Base-by-base conservation (phyloP, 768 basidiomycete species). In the Cyathus striatus region DNA sequence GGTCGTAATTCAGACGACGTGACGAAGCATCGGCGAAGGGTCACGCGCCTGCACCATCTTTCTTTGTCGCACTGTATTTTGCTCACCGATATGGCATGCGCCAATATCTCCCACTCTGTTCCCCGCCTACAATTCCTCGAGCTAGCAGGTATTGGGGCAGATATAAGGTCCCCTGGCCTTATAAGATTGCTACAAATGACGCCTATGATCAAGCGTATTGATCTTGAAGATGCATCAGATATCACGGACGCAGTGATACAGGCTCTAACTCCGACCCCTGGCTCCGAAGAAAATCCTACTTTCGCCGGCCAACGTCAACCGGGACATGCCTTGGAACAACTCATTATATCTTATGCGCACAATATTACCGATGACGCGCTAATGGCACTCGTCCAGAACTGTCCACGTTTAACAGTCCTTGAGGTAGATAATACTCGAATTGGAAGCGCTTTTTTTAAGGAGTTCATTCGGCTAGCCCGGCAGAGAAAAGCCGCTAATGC, bases 371-470 rank as follows among this genome's bases (percentile, higher is more conserved):
- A 86, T 50, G 75, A 76, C 2, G 85, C 76, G 2, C 64, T 95
- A 39, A 61, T 75, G 7, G 57, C 66, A 16, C 76, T 95, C 53
- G 76, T 92, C 24, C 73, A 69, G 14, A 65, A 66, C 14, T 94
- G 90, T 57, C 47, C 71, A 16, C 71, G 65, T 22, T 70, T 95
- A 34, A 72, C 64, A 5, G 70, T 77, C 6, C 70, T 96, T 38
- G 90, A 93, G 54, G 80, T 78, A 0, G 93, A 95, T 56, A 81
- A 80, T 48, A 93, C 91, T 5, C 73, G 75, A n/a, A 72, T 92
- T 39, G 75, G 79, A 4, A 71, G 78, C 20, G 38, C 56, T 12
- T 76, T 83, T 18, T 59, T 90, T 32, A 74, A 69, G 50, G 78
- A 87, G 48, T 92, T 93, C 56, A 76, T 92, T 33, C 64, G 69